These are phyloP conservation scores for Scutellaria galericulata DNA, from an alignment of 257 asterid genomes.

Conservation along the genomic window DNA sequence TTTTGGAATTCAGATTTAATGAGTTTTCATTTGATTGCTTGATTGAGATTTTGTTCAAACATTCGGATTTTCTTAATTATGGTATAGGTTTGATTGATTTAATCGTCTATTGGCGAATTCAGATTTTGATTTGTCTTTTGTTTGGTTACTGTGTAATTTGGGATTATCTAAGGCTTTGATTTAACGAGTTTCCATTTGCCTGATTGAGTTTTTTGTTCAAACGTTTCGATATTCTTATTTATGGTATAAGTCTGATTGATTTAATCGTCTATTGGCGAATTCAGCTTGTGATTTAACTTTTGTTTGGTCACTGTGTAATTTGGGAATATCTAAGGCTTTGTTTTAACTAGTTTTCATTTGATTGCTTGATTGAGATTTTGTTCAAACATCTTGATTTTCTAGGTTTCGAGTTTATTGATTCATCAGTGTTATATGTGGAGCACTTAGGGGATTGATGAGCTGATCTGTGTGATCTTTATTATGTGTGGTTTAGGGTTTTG, in stretches of 20 bases:
- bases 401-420: background rate
- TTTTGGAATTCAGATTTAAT: background rate
- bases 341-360: background rate
- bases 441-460: background rate
- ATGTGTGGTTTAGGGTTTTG: background rate
- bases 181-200: no score
- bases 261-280: background rate
- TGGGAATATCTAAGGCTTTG: background rate
- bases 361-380: background rate
- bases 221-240: no score
- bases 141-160: no score
- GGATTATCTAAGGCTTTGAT: no score
- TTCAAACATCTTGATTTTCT: background rate
- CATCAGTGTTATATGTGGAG: background rate
- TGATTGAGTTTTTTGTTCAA: no score
- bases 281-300: background rate
- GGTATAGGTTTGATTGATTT: no score
- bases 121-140: no score
- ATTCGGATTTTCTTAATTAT: background rate
- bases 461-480: background rate
- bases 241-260: background rate
- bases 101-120: no score
- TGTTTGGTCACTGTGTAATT: background rate
- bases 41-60: background rate
- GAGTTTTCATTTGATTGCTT: background rate